Evolutionary conservation across 805 yeast species (phyloP), one percentile per base, ranked within the genome.

Genomic region (Cyberlindnera saturnus): DNA sequence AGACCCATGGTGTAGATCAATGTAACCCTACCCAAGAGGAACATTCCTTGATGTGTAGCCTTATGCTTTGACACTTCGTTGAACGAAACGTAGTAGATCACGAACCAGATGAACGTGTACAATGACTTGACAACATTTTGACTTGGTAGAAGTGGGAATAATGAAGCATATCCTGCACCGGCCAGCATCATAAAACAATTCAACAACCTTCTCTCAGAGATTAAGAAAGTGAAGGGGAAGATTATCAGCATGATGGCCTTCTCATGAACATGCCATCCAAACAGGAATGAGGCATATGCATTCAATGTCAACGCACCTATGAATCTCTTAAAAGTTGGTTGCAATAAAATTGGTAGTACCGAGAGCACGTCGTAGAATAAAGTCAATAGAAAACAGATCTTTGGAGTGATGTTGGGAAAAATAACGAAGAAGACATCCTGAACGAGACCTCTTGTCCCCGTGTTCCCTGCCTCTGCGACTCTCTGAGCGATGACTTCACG

Each of bases 221-320:
- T 71, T 23, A 90, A 63, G 59, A 93, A 82, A 6, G 93, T 74
- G 61, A 87, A 81, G 1, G 99, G 99, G 51, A 93, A 76, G 8
- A 93, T 84, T 3, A 91, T 82, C 17, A 90, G 62, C 71, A 93
- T 73, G n/a, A 93, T 79, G 0, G 98, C 98, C 72, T 93, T 93
- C 64, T 93, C 99, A 66, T 93, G 99, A 19, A 93, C 99, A 59
- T 93, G 98, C 97, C 98, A 93, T 5, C 99, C 99, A 64, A 93
- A 93, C 39, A 93, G 65, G 58, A 86, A 93, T 3, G 96, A 85
- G 0, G 96, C 81, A 65, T 79, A 87, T 4, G 95, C 98, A 64
- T 98, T 91, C 38, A 91, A 71, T 0, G 96, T 83, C 53, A 93
- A 65, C 1, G 90, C 77, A 0, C 95, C 96, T 15, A 90, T 62